These are phyloP conservation scores for Agrocybe chaxingu DNA, from an alignment of 768 basidiomycete species.

Conservation along the genomic window DNA sequence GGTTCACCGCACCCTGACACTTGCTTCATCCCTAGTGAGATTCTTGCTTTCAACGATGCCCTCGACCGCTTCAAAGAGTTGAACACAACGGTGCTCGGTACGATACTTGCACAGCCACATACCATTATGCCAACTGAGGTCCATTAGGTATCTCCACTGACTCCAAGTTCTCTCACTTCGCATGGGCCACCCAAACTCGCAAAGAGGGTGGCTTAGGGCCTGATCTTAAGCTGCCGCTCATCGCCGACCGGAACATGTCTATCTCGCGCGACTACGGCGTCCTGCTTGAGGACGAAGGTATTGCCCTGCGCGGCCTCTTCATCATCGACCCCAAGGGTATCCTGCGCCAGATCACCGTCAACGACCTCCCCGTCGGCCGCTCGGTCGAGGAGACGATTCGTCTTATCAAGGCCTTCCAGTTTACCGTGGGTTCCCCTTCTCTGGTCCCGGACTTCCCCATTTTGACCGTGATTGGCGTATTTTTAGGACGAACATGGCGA, in stretches of 20 bases:
- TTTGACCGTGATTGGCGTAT: neutral
- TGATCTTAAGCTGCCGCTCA: slow-evolving; percentile 77
- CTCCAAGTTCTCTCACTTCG: slow-evolving; percentile 84
- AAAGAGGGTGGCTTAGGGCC: slow-evolving; percentile 90
- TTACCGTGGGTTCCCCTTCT: slow-evolving; percentile 53
- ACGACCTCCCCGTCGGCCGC: slow-evolving; percentile 93
- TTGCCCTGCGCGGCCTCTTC: slow-evolving; percentile 85
- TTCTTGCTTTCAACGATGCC: slow-evolving; percentile 91
- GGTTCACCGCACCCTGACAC: neutral
- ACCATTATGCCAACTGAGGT: slow-evolving; percentile 1
- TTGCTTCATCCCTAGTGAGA: slow-evolving; percentile 46
- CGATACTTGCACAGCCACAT: slow-evolving; percentile 11
- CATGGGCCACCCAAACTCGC: slow-evolving; percentile 81
- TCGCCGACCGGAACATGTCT: slow-evolving; percentile 76
- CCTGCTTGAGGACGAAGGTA: slow-evolving; percentile 83
- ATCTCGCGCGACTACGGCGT: slow-evolving; percentile 87
- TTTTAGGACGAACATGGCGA: slow-evolving; percentile 82
- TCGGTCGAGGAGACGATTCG: slow-evolving; percentile 92
- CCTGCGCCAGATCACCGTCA: slow-evolving; percentile 74
- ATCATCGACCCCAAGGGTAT: slow-evolving; percentile 83
- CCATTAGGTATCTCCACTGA: slow-evolving; percentile 66
- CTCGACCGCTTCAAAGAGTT: slow-evolving; percentile 71
- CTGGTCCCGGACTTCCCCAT: neutral
- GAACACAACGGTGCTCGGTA: slow-evolving; percentile 76
- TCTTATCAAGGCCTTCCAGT: slow-evolving; percentile 92